Evolutionary conservation across 2,329 filamentous ascomycete genomes (phyloP).

Genomic region (Mycosphaerella sp.): DNA sequence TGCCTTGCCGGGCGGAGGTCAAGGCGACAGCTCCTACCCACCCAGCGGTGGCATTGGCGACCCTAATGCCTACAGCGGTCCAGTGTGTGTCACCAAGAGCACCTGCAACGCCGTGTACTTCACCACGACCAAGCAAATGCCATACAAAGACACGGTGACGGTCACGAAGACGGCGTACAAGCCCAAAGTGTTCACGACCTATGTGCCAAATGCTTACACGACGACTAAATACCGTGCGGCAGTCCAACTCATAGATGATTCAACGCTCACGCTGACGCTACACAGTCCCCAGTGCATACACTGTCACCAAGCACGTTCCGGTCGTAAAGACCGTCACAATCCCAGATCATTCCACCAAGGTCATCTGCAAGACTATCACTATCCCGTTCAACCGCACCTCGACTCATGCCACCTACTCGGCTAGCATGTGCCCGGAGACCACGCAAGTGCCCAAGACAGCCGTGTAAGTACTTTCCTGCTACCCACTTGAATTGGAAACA

Average conservation of each 20-base stretch:
- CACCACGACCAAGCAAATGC: constrained; percentile 14
- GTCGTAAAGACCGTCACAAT: constrained; percentile 14
- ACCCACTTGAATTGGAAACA: background rate
- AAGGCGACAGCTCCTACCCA: constrained; percentile 1
- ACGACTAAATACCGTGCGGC: constrained; percentile 8
- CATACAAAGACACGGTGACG: constrained; percentile 15
- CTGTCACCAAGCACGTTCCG: constrained; percentile 15
- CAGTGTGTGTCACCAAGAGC: constrained; percentile 15
- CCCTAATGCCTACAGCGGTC: background rate
- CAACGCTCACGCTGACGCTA: background rate
- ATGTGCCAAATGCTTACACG: constrained; percentile 8
- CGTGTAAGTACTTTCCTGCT: constrained; percentile 1
- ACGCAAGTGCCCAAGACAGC: constrained; percentile 8
- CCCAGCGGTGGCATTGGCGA: background rate
- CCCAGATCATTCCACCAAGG: constrained; percentile 11
- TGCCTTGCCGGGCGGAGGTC: constrained; percentile 13
- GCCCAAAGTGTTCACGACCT: constrained; percentile 8
- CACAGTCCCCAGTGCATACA: constrained; percentile 8
- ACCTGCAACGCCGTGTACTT: constrained; percentile 15
- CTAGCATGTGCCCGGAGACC: constrained; percentile 12
- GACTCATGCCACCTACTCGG: background rate
- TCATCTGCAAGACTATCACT: constrained; percentile 17
- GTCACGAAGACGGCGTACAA: constrained; percentile 16
- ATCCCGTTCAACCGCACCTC: constrained; percentile 14
- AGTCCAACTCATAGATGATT: background rate